Percentiles rank a stretch among this genome's conserved stretches.
Evolutionary conservation across 805 yeast species (phyloP).

Genomic region (Yarrowia sp.): DNA sequence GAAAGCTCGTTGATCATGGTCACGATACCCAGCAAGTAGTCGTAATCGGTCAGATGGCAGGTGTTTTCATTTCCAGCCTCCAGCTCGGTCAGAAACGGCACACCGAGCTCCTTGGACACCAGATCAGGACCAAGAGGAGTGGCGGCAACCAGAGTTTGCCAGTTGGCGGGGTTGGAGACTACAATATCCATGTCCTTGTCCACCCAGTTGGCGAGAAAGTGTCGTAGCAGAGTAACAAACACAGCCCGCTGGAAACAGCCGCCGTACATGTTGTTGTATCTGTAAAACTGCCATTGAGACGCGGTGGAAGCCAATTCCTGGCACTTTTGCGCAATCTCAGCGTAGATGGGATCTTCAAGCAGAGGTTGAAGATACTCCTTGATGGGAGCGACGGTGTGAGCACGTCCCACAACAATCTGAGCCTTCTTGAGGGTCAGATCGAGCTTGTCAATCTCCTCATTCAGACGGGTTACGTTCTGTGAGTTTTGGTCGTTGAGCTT

Average conservation of each 20-base stretch:
- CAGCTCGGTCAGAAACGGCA: slow-evolving; percentile 12
- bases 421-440: slow-evolving; percentile 1
- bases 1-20: slow-evolving; percentile 33
- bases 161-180: neutral
- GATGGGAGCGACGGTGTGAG: slow-evolving; percentile 20
- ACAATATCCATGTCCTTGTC: neutral
- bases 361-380: slow-evolving; percentile 1
- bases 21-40: slow-evolving; percentile 35
- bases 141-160: neutral
- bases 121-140: slow-evolving; percentile 7
- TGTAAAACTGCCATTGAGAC: slow-evolving; percentile 19
- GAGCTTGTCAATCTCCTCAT: slow-evolving; percentile 9
- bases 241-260: slow-evolving; percentile 20
- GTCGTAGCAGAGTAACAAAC: neutral
- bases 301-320: slow-evolving; percentile 5
- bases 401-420: slow-evolving; percentile 5
- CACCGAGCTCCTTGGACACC: slow-evolving; percentile 10
- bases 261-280: slow-evolving; percentile 24
- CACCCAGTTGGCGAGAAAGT: slow-evolving; percentile 19
- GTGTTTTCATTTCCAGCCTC: slow-evolving; percentile 21
- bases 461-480: neutral
- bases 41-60: slow-evolving; percentile 31
- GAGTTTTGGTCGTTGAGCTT: slow-evolving; percentile 16
- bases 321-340: neutral
- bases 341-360: neutral